phyloP scores from a whole-genome alignment of 495 filamentous ascomycete species.

The Daldinia vernicosa region DNA sequence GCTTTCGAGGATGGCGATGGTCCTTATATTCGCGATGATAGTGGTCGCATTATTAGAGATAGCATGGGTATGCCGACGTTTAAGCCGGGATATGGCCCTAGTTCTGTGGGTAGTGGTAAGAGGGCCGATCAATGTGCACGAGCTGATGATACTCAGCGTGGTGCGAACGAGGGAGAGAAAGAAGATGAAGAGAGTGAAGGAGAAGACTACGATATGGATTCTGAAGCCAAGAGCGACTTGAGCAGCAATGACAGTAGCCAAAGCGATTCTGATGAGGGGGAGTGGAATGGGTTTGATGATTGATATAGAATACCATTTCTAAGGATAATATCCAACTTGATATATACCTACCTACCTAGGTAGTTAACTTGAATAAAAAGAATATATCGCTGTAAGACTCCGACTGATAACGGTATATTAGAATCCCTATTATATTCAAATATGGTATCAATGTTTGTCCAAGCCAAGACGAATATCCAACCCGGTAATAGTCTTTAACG shows the following conservation, averaged over 20 bases:
- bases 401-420: too few relatives aligned
- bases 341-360: too few relatives aligned
- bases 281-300: conserved; percentile 62
- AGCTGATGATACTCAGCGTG: conserved; percentile 23
- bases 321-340: not conserved
- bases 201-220: conserved; percentile 41
- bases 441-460: too few relatives aligned
- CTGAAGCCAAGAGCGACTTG: conserved; percentile 24
- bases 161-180: not conserved
- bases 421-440: too few relatives aligned
- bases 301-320: conserved; percentile 25
- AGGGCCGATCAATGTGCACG: not conserved
- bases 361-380: too few relatives aligned
- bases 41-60: conserved; percentile 51
- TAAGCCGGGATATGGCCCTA: conserved; percentile 44
- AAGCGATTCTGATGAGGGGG: conserved; percentile 44
- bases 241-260: conserved; percentile 8
- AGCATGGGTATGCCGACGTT: conserved; percentile 50
- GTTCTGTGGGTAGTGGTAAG: not conserved
- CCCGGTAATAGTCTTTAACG: too few relatives aligned
- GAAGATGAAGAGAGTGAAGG: conserved; percentile 33
- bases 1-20: conserved; percentile 23
- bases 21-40: conserved; percentile 52
- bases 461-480: too few relatives aligned
- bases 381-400: too few relatives aligned